phyloP scores from a whole-genome alignment of 352 stramenopile species.

The Globisporangium middletonii region DNA sequence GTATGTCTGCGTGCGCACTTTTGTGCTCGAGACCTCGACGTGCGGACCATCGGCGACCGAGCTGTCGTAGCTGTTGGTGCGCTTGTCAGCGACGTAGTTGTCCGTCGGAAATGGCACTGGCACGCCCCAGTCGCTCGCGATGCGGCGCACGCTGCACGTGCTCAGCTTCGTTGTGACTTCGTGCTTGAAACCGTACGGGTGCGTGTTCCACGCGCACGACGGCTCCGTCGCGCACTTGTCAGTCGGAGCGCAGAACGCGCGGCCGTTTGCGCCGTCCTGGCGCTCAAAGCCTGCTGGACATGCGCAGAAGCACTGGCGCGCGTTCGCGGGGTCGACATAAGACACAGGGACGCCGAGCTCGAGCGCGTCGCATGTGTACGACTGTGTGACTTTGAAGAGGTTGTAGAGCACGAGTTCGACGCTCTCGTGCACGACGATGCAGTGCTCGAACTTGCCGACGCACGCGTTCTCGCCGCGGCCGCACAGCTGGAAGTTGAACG shows the following conservation, averaged over 20 bases:
- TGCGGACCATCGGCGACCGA: not conserved
- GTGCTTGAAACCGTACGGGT: constrained; percentile 31
- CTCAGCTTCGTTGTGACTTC: constrained; percentile 13
- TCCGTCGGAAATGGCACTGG: constrained; percentile 46
- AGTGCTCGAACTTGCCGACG: constrained; percentile 26
- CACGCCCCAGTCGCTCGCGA: constrained; percentile 30
- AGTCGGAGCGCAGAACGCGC: constrained; percentile 22
- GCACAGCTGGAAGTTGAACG: constrained; percentile 18
- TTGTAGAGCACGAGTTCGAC: constrained; percentile 61
- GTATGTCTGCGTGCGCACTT: constrained; percentile 7
- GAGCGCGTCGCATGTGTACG: constrained; percentile 27
- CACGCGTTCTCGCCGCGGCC: constrained; percentile 10
- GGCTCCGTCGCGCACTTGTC: constrained; percentile 17
- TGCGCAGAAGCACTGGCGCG: constrained; percentile 48
- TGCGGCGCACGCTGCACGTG: constrained; percentile 10
- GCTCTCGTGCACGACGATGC: constrained; percentile 25
- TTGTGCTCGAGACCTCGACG: not conserved
- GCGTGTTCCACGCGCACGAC: constrained; percentile 38
- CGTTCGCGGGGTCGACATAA: constrained; percentile 26
- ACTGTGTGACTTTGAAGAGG: constrained; percentile 38
- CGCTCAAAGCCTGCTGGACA: constrained; percentile 35
- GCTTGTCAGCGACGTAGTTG: constrained; percentile 47
- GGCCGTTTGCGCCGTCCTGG: constrained; percentile 13
- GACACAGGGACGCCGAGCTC: constrained; percentile 36
- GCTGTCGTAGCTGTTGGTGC: constrained; percentile 19